A percentile compares a stretch with the other conserved stretches of the same genome.
Conservation (phyloP, 163 green algal genomes). For the Prototheca cutis region DNA sequence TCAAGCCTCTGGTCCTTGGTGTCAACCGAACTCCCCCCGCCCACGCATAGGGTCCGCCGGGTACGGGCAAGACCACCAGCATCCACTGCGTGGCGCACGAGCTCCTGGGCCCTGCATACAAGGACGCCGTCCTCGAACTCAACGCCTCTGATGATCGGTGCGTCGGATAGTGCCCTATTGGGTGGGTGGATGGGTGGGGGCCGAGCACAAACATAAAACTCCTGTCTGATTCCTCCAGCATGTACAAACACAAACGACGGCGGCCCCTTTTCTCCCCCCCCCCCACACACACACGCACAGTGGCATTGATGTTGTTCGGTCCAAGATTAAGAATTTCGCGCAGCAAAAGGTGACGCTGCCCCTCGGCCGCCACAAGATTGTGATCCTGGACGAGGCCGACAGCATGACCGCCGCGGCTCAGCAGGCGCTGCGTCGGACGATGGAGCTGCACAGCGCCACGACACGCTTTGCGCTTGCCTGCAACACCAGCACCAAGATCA, state of each 20-base stretch:
- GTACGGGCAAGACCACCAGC: constrained; percentile 96
- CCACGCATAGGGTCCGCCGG: constrained; percentile 70
- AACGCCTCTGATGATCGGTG: constrained; percentile 94
- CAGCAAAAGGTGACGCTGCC: constrained; percentile 94
- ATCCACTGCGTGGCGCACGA: constrained; percentile 82
- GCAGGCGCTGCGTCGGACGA: constrained; percentile 95
- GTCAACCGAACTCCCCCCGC: neutral
- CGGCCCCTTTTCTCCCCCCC: too few species aligned
- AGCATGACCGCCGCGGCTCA: constrained; percentile 91
- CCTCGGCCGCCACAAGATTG: constrained; percentile 85
- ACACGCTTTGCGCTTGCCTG: constrained; percentile 96
- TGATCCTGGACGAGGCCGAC: constrained; percentile 97
- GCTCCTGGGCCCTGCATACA: constrained; percentile 75
- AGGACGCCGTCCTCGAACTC: constrained; percentile 91
- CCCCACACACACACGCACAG: too few species aligned
- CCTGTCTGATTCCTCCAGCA: too few species aligned
- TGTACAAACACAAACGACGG: too few species aligned
- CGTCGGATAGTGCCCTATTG: too few species aligned
- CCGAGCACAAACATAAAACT: too few species aligned
- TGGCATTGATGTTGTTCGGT: constrained; percentile 97
- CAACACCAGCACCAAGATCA: constrained; percentile 94
- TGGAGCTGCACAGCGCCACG: constrained; percentile 93
- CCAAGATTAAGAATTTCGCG: constrained; percentile 99
- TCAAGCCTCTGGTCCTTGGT: neutral
- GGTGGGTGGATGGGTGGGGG: too few species aligned